Base-by-base conservation (phyloP, 2,329 filamentous ascomycete genomes). In the Trichoderma guizhouense region DNA sequence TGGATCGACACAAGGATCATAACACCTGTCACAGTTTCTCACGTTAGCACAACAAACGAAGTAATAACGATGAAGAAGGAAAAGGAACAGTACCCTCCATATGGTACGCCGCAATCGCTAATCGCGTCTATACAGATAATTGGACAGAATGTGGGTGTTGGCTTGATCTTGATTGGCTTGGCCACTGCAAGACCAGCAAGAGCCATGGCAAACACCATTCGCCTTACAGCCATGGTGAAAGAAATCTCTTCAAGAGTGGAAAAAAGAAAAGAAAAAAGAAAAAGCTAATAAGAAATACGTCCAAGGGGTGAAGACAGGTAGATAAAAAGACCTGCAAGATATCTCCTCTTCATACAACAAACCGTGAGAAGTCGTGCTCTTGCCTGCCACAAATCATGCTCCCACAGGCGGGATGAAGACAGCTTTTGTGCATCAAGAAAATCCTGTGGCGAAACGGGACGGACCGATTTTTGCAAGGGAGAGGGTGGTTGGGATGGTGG, bases 111-210 rank as follows among this genome's bases (percentile, higher is more conserved):
- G 57, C 80, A 81, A 1, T 77, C 74, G 60, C 77, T 79, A 8
- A 79, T 71, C 30, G 67, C 76, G 7, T 79, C 75, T 39, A 80
- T 47, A 62, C 80, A 81, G 26, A 80, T 69, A 5, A 28, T 55
- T 7, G 1, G 58, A 62, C 51, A 64, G 24, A 34, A 71, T 76
- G 18, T 3, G 2, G n/a, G 5, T 1, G 63, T 43, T 8, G 61
- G 24, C 21, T 36, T 36, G 34, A 36, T 36, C 5, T 53, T 24
- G 43, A 18, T 26, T 5, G 34, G 21, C 55, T 21, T 60, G 18
- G 5, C 8, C 32, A 34, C 14, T 3, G 26, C 63, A 3, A 47
- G 28, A 3, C 67, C 67, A 8, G 53, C 39, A 26, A 68, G 26
- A 28, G 47, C 53, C 14, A 53, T 26, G 12, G 36, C 7, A 14